These are phyloP conservation scores for Chenopodium berlandieri DNA, from an alignment of 148 eudicot species.

Conservation along the genomic window DNA sequence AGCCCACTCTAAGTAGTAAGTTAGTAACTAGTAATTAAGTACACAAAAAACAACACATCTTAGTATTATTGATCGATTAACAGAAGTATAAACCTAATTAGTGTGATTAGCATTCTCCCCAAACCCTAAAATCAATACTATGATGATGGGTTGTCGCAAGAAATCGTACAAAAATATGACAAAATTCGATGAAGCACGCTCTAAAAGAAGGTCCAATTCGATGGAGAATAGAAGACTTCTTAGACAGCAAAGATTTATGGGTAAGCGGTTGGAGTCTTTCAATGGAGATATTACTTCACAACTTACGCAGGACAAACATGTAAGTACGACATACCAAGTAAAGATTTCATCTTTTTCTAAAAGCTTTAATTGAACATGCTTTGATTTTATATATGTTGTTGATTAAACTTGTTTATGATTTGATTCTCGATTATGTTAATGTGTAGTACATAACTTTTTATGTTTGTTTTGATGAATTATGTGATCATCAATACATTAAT, in stretches of 20 bases:
- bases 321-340: neutral
- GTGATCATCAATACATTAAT: neutral
- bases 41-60: conserved; percentile 27
- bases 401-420: no score
- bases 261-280: neutral
- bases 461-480: no score
- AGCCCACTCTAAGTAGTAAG: no score
- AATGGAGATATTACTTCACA: neutral
- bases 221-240: neutral
- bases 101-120: no score
- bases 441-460: no score
- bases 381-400: no score
- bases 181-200: neutral
- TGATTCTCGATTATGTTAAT: no score
- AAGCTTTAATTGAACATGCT: neutral
- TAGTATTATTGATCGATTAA: no score
- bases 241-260: neutral
- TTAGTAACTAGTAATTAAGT: neutral
- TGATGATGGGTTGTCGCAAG: neutral
- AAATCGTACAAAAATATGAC: neutral
- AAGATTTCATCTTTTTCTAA: neutral
- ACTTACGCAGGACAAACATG: neutral
- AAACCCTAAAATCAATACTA: no score
- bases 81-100: no score
- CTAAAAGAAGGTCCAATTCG: neutral